phyloP scores from a whole-genome alignment of 139 green algal genomes.

The Ostreobium quekettii region DNA sequence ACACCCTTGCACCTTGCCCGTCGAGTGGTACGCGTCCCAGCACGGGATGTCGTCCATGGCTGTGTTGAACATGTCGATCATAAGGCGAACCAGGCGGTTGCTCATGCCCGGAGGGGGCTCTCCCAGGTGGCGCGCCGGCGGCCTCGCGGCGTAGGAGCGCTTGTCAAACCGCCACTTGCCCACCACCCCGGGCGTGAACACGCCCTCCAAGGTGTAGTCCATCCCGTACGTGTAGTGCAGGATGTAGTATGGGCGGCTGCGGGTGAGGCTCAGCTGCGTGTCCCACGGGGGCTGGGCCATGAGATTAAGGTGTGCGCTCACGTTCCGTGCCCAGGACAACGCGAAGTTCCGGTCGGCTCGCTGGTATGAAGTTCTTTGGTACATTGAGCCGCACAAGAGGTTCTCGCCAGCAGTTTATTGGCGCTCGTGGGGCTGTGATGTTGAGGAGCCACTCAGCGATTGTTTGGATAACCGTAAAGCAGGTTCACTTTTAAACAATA shows the following conservation, averaged over 20 bases:
- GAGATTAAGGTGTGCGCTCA: conserved; percentile 27
- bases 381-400: not conserved
- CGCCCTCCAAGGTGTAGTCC: conserved; percentile 69
- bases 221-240: conserved; percentile 97
- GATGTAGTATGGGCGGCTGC: conserved; percentile 65
- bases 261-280: conserved; percentile 34
- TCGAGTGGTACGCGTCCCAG: conserved; percentile 68
- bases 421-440: not conserved
- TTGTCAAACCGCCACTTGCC: conserved; percentile 95
- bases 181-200: conserved; percentile 72
- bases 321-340: too few relatives aligned
- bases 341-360: too few relatives aligned
- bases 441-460: not conserved
- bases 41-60: conserved; percentile 50
- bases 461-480: not conserved
- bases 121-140: conserved; percentile 51
- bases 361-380: conserved; percentile 60
- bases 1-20: conserved; percentile 35
- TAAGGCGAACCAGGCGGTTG: conserved; percentile 67
- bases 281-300: conserved; percentile 89
- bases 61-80: conserved; percentile 56
- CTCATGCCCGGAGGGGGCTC: conserved; percentile 57
- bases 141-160: conserved; percentile 54
- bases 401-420: not conserved
- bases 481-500: not conserved